phyloP scores from a whole-genome alignment of 164 flowering plant genomes.

The Vitis rotundifolia region DNA sequence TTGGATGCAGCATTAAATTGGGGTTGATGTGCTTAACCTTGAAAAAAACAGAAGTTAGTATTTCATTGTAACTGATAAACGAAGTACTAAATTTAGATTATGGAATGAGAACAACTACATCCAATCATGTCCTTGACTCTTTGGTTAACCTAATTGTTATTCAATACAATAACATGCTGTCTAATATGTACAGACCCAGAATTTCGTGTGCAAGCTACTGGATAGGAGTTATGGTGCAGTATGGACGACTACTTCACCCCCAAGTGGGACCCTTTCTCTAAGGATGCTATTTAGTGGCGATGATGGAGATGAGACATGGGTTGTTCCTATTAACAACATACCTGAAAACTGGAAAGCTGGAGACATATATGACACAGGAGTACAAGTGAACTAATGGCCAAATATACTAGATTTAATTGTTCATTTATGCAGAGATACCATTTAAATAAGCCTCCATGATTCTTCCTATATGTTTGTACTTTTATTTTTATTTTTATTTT shows the following conservation, averaged over 20 bases:
- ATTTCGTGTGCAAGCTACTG: conserved; percentile 68
- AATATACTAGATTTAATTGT: neutral
- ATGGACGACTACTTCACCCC: conserved; percentile 69
- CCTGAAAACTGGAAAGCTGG: conserved; percentile 82
- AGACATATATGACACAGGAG: conserved; percentile 75
- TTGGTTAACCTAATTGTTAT: neutral
- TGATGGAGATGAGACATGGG: conserved; percentile 79
- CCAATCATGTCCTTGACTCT: neutral
- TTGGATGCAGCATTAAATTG: too few species aligned
- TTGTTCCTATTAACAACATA: conserved; percentile 58
- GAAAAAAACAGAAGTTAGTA: too few species aligned
- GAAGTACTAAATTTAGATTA: too few species aligned
- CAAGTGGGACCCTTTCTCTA: conserved; percentile 63
- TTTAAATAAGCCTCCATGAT: conserved; percentile 1
- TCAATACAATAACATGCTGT: neutral
- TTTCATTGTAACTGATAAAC: too few species aligned
- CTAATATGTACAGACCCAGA: conserved; percentile 54
- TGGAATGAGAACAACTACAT: too few species aligned
- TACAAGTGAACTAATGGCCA: conserved; percentile 46
- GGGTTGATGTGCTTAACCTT: too few species aligned
- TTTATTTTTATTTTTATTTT: neutral
- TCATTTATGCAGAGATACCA: neutral
- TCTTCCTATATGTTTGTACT: neutral
- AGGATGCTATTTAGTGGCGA: conserved; percentile 76
- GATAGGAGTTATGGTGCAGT: conserved; percentile 80